These are phyloP conservation scores for Thymus mandschuricus DNA, from an alignment of 257 asterid species.

Conservation along the genomic window DNA sequence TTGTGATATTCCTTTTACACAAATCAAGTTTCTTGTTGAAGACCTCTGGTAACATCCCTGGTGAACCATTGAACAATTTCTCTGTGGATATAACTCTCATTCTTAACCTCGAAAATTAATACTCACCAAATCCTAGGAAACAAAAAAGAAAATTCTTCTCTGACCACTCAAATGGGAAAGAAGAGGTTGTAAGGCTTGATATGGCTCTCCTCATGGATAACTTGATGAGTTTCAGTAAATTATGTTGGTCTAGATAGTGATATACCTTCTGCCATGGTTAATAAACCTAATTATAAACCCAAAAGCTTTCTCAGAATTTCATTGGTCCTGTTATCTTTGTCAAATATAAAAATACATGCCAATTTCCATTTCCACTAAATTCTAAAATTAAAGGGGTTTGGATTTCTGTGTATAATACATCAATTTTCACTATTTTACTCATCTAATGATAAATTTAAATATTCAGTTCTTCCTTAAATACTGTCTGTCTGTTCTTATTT, in stretches of 20 bases:
- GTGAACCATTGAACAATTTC: conserved; percentile 25
- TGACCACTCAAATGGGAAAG: conserved; percentile 5
- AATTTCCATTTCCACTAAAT: conserved; percentile 7
- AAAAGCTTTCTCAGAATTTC: conserved; percentile 19
- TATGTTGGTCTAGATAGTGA: neutral
- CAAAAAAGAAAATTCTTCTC: neutral
- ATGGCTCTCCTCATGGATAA: conserved; percentile 11
- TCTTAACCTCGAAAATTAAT: conserved; percentile 12
- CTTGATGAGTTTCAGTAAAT: conserved; percentile 4
- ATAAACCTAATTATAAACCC: neutral
- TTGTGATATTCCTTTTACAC: conserved; percentile 23
- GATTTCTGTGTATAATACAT: conserved; percentile 3
- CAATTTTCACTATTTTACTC: neutral
- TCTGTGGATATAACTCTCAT: neutral
- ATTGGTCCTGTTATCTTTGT: conserved; percentile 12
- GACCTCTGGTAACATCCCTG: neutral
- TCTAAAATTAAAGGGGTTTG: neutral
- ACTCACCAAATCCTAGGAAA: conserved; percentile 6
- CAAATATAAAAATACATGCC: conserved; percentile 15
- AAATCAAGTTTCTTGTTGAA: conserved; percentile 9
- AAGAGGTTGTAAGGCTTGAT: conserved; percentile 11
- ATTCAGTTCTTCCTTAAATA: conserved; percentile 21
- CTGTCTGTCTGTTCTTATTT: conserved; percentile 28
- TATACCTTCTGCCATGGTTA: conserved; percentile 2
- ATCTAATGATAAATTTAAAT: neutral